Evolutionary conservation across 306 rosid genomes (phyloP).

Genomic region (Malus fusca): DNA sequence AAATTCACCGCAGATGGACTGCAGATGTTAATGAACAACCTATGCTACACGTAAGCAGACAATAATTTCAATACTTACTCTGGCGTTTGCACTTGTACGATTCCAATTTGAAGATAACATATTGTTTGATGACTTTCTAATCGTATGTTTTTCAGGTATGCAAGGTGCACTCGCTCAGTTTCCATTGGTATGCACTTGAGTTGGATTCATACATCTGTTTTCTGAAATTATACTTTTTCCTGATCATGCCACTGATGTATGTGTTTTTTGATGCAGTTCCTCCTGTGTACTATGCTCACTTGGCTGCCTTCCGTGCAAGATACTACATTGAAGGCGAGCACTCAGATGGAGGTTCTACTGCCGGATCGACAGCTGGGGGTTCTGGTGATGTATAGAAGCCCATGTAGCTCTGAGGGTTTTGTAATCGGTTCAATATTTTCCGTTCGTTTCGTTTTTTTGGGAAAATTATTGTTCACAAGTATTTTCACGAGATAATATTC

Average conservation of each 20-base stretch:
- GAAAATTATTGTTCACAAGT: too few species aligned
- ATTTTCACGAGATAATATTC: too few species aligned
- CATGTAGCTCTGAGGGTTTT: background rate
- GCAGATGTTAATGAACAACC: conserved; percentile 32
- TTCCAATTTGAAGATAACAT: too few species aligned
- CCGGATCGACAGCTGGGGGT: background rate
- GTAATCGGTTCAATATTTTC: background rate
- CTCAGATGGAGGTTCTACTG: conserved; percentile 21
- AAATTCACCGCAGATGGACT: conserved; percentile 23
- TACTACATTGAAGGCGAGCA: conserved; percentile 26
- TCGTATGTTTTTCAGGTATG: conserved; percentile 26
- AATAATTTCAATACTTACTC: background rate
- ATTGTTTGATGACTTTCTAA: background rate
- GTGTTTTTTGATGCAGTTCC: conserved; percentile 28
- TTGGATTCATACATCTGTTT: background rate
- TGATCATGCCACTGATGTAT: too few species aligned
- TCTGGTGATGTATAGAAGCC: background rate
- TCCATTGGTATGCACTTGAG: conserved; percentile 27
- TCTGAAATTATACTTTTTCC: too few species aligned
- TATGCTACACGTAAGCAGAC: conserved; percentile 38
- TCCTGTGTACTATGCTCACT: conserved; percentile 33
- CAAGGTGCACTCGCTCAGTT: conserved; percentile 44
- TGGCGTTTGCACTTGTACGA: background rate
- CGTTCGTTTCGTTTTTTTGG: too few species aligned
- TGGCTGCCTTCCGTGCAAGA: conserved; percentile 35